Conservation (phyloP, 352 stramenopile genomes). For the Stramenopiles sp. region DNA sequence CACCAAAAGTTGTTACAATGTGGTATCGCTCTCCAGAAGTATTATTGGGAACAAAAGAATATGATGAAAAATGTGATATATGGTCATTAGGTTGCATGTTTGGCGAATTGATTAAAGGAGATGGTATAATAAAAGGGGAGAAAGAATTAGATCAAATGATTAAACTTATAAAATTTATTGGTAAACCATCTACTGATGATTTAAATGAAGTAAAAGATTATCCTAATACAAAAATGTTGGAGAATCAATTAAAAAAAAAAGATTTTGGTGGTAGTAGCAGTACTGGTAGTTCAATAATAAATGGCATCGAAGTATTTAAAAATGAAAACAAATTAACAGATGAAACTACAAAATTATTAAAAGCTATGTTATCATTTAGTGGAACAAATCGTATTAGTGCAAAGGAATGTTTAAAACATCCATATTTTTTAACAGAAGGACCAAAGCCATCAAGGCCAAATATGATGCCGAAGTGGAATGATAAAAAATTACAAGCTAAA, state of each 20-base stretch:
- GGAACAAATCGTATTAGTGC: slow-evolving; percentile 73
- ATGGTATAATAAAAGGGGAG: slow-evolving; percentile 90
- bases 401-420: slow-evolving; percentile 62
- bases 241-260: slow-evolving; percentile 51
- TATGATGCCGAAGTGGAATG: background rate
- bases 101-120: slow-evolving; percentile 87
- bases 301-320: background rate
- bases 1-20: slow-evolving; percentile 68
- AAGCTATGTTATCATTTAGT: slow-evolving; percentile 75
- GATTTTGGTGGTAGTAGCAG: slow-evolving; percentile 19
- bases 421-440: slow-evolving; percentile 32
- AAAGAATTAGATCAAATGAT: slow-evolving; percentile 99
- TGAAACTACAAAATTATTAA: slow-evolving; percentile 55
- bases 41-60: slow-evolving; percentile 93
- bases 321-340: background rate
- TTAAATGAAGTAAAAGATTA: slow-evolving; percentile 80
- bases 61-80: slow-evolving; percentile 89
- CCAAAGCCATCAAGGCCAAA: background rate
- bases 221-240: slow-evolving; percentile 55
- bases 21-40: slow-evolving; percentile 75
- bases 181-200: slow-evolving; percentile 71
- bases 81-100: slow-evolving; percentile 98
- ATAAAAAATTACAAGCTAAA: background rate
- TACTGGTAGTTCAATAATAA: too few species aligned
- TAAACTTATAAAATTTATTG: slow-evolving; percentile 89